Conservation (phyloP, 2,329 filamentous ascomycete genomes). For the Microcera coccophila region DNA sequence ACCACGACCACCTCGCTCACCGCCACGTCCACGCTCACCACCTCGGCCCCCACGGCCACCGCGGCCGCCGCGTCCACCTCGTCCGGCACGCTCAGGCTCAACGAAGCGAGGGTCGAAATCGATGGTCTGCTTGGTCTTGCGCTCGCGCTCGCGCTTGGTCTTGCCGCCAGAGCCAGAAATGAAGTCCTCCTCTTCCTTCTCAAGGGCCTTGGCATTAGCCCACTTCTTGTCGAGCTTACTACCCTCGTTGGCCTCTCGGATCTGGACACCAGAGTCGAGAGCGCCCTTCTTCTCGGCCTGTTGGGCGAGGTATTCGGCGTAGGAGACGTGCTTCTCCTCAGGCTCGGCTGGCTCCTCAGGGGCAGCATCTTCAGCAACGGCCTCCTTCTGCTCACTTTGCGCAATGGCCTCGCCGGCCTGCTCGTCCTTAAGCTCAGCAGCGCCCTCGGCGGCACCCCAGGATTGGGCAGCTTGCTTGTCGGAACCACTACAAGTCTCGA, state of each 20-base stretch:
- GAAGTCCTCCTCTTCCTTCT: constrained; percentile 72
- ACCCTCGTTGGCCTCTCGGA: constrained; percentile 92
- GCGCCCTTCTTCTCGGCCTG: constrained; percentile 69
- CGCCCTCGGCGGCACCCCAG: constrained; percentile 81
- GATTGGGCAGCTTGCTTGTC: constrained; percentile 85
- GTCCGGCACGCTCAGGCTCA: constrained; percentile 58
- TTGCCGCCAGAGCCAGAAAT: constrained; percentile 72
- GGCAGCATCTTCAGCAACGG: constrained; percentile 47
- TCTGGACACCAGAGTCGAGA: constrained; percentile 60
- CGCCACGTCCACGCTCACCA: constrained; percentile 44
- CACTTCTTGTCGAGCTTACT: constrained; percentile 87
- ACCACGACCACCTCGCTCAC: constrained; percentile 43
- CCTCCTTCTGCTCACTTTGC: constrained; percentile 75
- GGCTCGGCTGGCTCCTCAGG: constrained; percentile 54
- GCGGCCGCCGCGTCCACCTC: constrained; percentile 49
- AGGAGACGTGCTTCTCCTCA: constrained; percentile 87
- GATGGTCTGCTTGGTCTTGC: constrained; percentile 85
- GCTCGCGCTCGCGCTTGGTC: constrained; percentile 78
- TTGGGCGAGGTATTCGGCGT: constrained; percentile 78
- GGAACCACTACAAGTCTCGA: constrained; percentile 56
- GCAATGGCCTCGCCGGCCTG: constrained; percentile 87
- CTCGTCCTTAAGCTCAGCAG: constrained; percentile 86
- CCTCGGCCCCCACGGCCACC: constrained; percentile 41
- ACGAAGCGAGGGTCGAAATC: constrained; percentile 84
- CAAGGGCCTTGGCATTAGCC: constrained; percentile 72